A percentile compares a stretch with the other conserved stretches of the same genome.
These are phyloP conservation scores for Patellifolia procumbens DNA, from an alignment of 179 eudicot species.

Conservation along the genomic window DNA sequence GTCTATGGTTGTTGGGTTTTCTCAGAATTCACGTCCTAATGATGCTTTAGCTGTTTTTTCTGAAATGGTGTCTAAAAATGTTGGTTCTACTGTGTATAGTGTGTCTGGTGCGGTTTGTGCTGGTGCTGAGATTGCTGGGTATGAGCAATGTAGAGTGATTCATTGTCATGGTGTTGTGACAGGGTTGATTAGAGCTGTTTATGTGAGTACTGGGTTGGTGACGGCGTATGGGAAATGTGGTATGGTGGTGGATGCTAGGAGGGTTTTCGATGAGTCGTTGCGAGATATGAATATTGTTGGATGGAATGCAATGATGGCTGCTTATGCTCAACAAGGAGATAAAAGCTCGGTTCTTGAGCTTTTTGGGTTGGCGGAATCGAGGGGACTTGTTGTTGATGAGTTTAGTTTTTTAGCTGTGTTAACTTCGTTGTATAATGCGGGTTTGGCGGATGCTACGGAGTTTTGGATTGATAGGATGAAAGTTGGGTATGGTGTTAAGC, in stretches of 20 bases:
- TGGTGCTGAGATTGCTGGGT: slow-evolving; percentile 45
- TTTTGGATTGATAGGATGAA: slow-evolving; percentile 46
- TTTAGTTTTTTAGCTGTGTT: slow-evolving; percentile 57
- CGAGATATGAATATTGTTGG: slow-evolving; percentile 43
- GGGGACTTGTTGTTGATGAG: slow-evolving; percentile 48
- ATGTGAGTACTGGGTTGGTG: slow-evolving; percentile 58
- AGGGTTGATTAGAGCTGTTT: slow-evolving; percentile 41
- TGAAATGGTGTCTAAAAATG: slow-evolving; percentile 46
- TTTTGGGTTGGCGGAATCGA: slow-evolving; percentile 37
- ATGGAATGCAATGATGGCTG: slow-evolving; percentile 69
- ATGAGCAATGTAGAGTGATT: slow-evolving; percentile 61
- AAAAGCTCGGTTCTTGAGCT: slow-evolving; percentile 40
- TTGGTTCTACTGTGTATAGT: slow-evolving; percentile 47
- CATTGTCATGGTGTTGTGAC: slow-evolving; percentile 53
- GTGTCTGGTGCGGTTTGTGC: slow-evolving; percentile 60
- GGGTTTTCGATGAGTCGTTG: slow-evolving; percentile 47
- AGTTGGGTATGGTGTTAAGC: slow-evolving; percentile 36
- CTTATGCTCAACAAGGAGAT: slow-evolving; percentile 64
- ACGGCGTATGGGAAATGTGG: slow-evolving; percentile 72
- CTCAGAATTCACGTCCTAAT: slow-evolving; percentile 44
- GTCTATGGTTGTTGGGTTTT: slow-evolving; percentile 57
- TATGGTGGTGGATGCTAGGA: slow-evolving; percentile 52
- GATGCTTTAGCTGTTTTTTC: slow-evolving; percentile 49
- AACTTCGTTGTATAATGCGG: slow-evolving; percentile 54
- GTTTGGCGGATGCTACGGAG: slow-evolving; percentile 46